Percentiles rank a stretch among this genome's conserved stretches.
Evolutionary conservation across 148 eudicot species (phyloP).

Genomic region (Camellia sinensis): DNA sequence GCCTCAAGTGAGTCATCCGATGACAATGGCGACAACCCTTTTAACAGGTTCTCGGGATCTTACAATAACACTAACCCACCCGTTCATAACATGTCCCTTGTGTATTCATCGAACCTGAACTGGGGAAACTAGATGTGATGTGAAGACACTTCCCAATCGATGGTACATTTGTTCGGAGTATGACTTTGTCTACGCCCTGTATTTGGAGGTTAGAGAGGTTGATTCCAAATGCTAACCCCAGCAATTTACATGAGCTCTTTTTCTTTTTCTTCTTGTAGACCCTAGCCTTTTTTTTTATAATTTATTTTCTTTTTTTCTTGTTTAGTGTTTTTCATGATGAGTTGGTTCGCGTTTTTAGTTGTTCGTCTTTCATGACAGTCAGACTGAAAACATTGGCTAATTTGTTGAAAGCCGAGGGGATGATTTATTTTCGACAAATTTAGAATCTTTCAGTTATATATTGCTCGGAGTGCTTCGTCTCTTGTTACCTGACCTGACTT

Average conservation of each 20-base stretch:
- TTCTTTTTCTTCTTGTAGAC: constrained; percentile 1
- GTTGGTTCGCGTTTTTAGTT: constrained; percentile 3
- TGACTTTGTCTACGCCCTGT: background rate
- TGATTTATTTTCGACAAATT: constrained; percentile 5
- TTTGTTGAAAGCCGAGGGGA: background rate
- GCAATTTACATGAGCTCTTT: constrained; percentile 25
- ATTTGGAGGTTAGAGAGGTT: constrained; percentile 19
- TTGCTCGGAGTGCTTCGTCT: background rate
- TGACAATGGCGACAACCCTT: constrained; percentile 47
- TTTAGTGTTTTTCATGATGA: constrained; percentile 1
- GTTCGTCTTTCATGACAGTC: background rate
- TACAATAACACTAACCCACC: constrained; percentile 53
- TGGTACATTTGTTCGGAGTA: background rate
- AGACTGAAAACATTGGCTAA: constrained; percentile 3
- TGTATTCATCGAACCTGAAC: constrained; percentile 57
- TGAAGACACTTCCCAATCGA: constrained; percentile 52
- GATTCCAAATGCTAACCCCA: constrained; percentile 43
- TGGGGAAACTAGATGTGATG: constrained; percentile 52
- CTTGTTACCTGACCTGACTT: background rate
- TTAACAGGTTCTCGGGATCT: constrained; percentile 38
- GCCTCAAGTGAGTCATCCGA: constrained; percentile 76
- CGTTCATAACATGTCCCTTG: constrained; percentile 46
- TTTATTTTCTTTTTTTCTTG: background rate
- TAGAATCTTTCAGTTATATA: constrained; percentile 2
- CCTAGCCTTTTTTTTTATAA: background rate